Evolutionary conservation across 768 basidiomycete genomes (phyloP).

Genomic region (Phlebiopsis gigantea): DNA sequence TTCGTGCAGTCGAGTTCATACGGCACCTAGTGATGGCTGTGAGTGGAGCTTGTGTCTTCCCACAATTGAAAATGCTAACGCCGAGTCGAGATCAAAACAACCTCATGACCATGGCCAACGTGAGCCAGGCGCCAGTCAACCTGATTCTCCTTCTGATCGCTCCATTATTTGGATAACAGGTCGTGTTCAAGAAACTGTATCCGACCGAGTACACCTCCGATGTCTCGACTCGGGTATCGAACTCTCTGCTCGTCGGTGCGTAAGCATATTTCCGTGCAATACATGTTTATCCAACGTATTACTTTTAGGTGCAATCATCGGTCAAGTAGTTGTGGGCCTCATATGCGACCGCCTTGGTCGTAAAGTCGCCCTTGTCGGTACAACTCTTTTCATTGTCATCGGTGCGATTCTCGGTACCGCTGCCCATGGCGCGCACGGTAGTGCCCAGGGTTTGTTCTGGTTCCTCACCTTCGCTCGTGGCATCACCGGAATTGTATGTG

Average conservation of each 20-base stretch:
- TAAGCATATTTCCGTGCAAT: constrained; percentile 1
- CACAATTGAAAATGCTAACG: constrained; percentile 1
- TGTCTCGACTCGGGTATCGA: constrained; percentile 66
- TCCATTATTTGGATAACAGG: constrained; percentile 30
- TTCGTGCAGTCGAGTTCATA: constrained; percentile 11
- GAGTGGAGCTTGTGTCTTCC: constrained; percentile 7
- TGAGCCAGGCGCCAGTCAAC: constrained; percentile 21
- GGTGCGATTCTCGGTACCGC: constrained; percentile 66
- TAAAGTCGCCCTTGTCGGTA: constrained; percentile 66
- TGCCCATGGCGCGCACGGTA: constrained; percentile 56
- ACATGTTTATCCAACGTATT: constrained; percentile 4
- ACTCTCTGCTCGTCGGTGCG: constrained; percentile 64
- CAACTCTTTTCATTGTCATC: constrained; percentile 54
- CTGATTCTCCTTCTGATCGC: background rate
- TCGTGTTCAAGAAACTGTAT: constrained; percentile 61
- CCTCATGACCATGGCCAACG: constrained; percentile 66
- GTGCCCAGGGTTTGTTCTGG: constrained; percentile 62
- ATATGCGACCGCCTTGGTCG: constrained; percentile 72
- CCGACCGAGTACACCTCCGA: constrained; percentile 53
- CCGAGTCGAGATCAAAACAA: constrained; percentile 56
- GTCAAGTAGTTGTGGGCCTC: constrained; percentile 58
- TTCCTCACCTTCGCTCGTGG: constrained; percentile 69
- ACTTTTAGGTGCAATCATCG: constrained; percentile 49
- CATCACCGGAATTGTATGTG: constrained; percentile 56
- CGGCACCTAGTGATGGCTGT: constrained; percentile 23